Base-by-base conservation (phyloP, 2,329 filamentous ascomycete species). In the Blumeria graminis region DNA sequence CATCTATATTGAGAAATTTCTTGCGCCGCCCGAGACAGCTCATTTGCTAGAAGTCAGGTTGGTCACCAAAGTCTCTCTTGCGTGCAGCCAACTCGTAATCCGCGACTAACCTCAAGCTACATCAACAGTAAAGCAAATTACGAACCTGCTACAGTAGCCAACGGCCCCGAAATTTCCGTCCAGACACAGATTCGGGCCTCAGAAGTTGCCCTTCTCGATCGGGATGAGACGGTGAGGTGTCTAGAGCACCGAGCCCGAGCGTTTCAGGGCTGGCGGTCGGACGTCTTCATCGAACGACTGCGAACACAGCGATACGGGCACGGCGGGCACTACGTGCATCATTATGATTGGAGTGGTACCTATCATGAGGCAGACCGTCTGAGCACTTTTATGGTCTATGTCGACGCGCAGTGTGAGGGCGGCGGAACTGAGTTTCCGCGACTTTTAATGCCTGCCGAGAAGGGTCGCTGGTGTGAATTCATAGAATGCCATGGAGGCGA, bases 321-420 rank as follows among this genome's bases (percentile, higher is more conserved):
- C 1, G 76, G 76, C 2, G 78, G 77, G 0, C 76, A 80, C 64
- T 81, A 81, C 64, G 66, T 66, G 3, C 71, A 77, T 58, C 77
- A 80, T 61, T 81, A 74, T 63, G 78, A 81, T 65, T 80, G 76
- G 76, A 68, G 66, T 45, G 71, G 70, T 6, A 67, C 68, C 0
- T 63, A 60, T 46, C 65, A 65, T 55, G 69, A 65, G 57, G 63
- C 56, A 3, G 71, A 70, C 38, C 68, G 78, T 0, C 66, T 76
- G 6, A 77, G 72, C 56, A 77, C 72, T 2, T 81, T 81, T 62
- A 80, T 81, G 76, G 77, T 81, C 0, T 81, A 80, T 62, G 64
- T 81, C 0, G 66, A 69, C 8, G 72, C 66, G 68, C 55, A 74
- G 51, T 76, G 75, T 59, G 69, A 69, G 14, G 78, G 78, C 1